Evolutionary conservation across 257 asterid genomes (phyloP).

Genomic region (Knoxia roxburghii): DNA sequence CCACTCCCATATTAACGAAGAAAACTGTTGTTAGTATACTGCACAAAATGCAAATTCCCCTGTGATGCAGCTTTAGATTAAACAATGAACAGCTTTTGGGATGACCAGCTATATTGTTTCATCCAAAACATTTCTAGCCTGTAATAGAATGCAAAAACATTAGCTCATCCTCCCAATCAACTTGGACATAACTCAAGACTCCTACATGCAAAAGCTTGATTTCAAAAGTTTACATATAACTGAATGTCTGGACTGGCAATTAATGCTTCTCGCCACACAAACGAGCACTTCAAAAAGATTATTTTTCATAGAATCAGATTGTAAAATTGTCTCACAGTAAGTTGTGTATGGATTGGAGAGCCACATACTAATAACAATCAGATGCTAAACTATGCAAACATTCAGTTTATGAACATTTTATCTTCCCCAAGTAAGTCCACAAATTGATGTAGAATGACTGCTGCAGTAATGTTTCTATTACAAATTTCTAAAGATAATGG

Average conservation of each 20-base stretch:
- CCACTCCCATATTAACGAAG: not conserved
- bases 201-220: not conserved
- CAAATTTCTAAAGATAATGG: not conserved
- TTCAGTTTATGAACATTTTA: not conserved
- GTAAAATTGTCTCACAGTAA: no score
- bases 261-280: not conserved
- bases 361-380: not conserved
- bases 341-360: no score
- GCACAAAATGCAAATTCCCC: not conserved
- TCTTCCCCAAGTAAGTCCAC: not conserved
- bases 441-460: not conserved
- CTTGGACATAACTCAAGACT: not conserved
- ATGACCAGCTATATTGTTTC: conserved; percentile 12
- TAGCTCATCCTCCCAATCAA: not conserved
- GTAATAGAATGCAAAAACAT: not conserved
- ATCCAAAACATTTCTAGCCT: conserved; percentile 11
- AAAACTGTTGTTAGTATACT: conserved; percentile 5
- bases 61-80: not conserved
- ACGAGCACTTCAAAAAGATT: not conserved
- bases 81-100: conserved; percentile 8
- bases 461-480: not conserved
- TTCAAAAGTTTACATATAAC: no score
- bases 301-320: not conserved
- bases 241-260: not conserved
- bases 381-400: not conserved